Conservation (phyloP, 441 rosid genomes). For the Capsella rubella region DNA sequence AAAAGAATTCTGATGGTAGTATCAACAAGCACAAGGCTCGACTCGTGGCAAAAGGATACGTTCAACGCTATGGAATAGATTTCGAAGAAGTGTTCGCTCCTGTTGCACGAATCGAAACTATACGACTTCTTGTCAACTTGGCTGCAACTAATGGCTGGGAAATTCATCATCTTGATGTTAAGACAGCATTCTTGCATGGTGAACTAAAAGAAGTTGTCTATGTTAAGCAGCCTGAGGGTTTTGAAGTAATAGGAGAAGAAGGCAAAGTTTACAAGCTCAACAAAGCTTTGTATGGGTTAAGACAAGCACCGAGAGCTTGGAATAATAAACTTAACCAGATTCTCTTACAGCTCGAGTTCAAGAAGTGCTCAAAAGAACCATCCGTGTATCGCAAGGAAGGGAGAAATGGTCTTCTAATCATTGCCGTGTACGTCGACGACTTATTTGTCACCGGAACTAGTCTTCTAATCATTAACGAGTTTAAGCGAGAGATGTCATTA, state of each 20-base stretch:
- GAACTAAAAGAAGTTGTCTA: not conserved
- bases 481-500: too few species aligned
- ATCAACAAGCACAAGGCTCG: not conserved
- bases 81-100: not conserved
- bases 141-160: not conserved
- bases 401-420: fast-evolving
- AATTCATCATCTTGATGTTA: not conserved
- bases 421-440: too few species aligned
- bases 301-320: not conserved
- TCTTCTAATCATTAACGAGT: fast-evolving
- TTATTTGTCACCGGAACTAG: too few species aligned
- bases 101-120: not conserved
- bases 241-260: not conserved
- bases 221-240: not conserved
- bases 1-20: not conserved
- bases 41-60: not conserved
- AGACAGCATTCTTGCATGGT: not conserved
- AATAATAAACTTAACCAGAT: too few species aligned
- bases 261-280: not conserved
- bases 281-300: not conserved
- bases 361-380: not conserved
- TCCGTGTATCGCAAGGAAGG: too few species aligned
- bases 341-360: not conserved
- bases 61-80: not conserved
- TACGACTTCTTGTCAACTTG: too few species aligned